These are phyloP conservation scores for Nannochloropsis granulata DNA, from an alignment of 108 stramenopile genomes.

Conservation along the genomic window DNA sequence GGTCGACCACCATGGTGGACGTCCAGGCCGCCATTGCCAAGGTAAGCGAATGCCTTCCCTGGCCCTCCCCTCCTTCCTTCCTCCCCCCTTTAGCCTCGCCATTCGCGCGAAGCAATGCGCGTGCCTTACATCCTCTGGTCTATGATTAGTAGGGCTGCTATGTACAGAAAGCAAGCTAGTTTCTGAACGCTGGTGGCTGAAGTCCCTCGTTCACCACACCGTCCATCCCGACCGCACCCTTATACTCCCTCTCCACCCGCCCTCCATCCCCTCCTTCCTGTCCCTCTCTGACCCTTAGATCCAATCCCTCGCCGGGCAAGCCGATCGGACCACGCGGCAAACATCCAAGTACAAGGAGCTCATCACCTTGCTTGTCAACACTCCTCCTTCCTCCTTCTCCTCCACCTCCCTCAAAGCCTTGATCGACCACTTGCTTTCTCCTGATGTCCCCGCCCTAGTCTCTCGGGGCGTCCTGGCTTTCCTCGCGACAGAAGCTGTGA, in stretches of 20 bases:
- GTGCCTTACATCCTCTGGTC: too few species aligned
- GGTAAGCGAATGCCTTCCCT: neutral
- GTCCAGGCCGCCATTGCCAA: neutral
- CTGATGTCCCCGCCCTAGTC: neutral
- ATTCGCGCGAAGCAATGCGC: neutral
- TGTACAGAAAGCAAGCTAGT: too few species aligned
- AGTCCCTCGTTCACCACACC: too few species aligned
- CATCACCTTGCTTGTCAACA: neutral
- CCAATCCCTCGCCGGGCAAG: neutral
- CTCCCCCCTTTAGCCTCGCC: neutral
- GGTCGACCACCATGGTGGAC: neutral
- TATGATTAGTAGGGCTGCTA: too few species aligned
- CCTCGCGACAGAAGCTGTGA: neutral
- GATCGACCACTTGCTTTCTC: neutral
- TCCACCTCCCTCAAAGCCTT: neutral
- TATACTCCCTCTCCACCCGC: neutral
- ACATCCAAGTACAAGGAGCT: neutral
- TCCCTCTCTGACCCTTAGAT: neutral
- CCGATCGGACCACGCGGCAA: neutral
- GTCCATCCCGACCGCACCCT: neutral
- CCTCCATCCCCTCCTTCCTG: neutral
- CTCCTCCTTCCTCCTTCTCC: neutral
- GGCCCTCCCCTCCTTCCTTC: neutral
- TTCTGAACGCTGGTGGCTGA: too few species aligned
- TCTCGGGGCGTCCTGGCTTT: neutral